Conservation (phyloP, 768 basidiomycete genomes). For the Lentinula sp. region DNA sequence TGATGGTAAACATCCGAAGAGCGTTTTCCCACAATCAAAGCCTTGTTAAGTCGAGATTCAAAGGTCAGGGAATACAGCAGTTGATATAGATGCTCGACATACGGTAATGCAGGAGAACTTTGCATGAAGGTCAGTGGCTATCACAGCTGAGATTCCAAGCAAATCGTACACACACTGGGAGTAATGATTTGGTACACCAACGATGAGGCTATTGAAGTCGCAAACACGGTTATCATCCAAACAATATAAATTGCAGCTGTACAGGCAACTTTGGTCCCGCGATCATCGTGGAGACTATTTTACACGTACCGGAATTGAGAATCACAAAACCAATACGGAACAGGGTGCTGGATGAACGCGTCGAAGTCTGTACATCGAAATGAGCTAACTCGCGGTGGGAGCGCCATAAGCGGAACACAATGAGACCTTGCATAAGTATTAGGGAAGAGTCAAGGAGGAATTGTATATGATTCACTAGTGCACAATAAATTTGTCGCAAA, state of each 20-base stretch:
- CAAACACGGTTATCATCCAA: not conserved
- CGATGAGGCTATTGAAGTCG: not conserved
- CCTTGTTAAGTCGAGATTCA: not conserved
- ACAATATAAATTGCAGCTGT: not conserved
- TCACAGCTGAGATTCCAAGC: not conserved
- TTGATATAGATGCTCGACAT: not conserved
- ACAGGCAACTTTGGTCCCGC: not conserved
- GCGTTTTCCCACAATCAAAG: not conserved
- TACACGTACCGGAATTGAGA: not conserved
- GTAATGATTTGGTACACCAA: not conserved
- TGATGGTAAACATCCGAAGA: not conserved
- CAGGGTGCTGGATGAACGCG: not conserved
- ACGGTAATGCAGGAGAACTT: not conserved
- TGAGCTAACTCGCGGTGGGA: not conserved
- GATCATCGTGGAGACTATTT: not conserved
- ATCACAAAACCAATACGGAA: not conserved
- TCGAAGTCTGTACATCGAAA: not conserved
- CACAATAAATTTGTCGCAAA: not conserved
- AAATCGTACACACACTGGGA: not conserved
- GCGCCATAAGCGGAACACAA: not conserved
- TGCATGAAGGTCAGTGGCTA: not conserved
- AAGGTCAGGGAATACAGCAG: not conserved
- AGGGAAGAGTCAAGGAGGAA: not conserved
- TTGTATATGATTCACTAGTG: not conserved
- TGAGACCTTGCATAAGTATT: not conserved